Evolutionary conservation across 805 yeast species (phyloP), one percentile per base, ranked within the genome.

Genomic region (Candida hispaniensis): DNA sequence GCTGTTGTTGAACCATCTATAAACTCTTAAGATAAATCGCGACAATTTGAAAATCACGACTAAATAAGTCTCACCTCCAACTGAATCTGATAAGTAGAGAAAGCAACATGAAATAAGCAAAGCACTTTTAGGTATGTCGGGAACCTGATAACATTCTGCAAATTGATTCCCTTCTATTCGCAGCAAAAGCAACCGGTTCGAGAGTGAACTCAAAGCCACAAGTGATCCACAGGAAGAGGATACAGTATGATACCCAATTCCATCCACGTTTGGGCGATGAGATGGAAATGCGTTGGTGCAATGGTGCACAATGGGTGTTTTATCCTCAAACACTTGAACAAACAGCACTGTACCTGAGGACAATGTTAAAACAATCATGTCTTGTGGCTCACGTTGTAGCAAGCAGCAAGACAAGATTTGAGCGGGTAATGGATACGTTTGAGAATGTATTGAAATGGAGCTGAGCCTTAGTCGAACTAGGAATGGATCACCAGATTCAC

Each of bases 251-350:
- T 23, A 14, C 5, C 36, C 36, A n/a, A 32, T n/a, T 4, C 36
- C 36, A 13, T 14, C 24, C 17, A 32, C 22, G 14, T 32, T 32
- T 15, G 36, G 36, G 10, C 24, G 23, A 18, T 17, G 18, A 5
- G 18, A 18, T 6, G 36, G 28, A 8, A 32, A 32, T 4, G 24
- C 18, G 8, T 13, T 9, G 17, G 14, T 4, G 4, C 28, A 17
- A 17, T 32, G 28, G 6, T 23, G 23, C 13, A 32, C 36, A 7
- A 23, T 11, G 1, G 36, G 36, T 3, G 36, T 32, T n/a, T 20
- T 25, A 5, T 28, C 36, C 7, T 32, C 36, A 11, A 7, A 23
- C 14, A 32, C 36, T 11, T 18, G 23, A 14, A 32, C 36, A 21
- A 32, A 28, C 12, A 32, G 16, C 17, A 32, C 28, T 12, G 16